Evolutionary conservation across 768 basidiomycete species (phyloP), one percentile per base, ranked within the genome.

Genomic region (Termitomyces sp.): DNA sequence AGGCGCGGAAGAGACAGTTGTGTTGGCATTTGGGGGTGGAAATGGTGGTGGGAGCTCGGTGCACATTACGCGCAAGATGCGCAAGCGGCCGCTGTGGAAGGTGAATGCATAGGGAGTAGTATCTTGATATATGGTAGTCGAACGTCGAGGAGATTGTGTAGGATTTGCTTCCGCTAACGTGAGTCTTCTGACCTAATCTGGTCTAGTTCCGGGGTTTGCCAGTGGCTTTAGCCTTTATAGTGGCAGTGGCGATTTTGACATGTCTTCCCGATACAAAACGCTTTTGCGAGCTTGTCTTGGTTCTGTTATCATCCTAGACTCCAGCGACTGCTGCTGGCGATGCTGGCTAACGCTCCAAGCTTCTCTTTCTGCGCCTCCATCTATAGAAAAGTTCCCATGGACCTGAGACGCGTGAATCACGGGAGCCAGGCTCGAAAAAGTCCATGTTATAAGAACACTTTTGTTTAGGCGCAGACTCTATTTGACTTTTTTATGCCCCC

Each of bases 1-100:
- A 60, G 85, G 88, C 56, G 85, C 84, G 59, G 90, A 91, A 71
- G 93, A 95, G 74, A 91, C 90, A n/a, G 93, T 95, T 43, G 93
- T 96, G 53, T 79, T 95, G 64, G 92, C 91, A 37, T 93, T 95
- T 74, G 90, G 90, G 57, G 88, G 85, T 60, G 79, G 78, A 64
- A 86, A 79, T 63, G 79, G 78, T 72, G 86, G 79, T 51, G 84
- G 81, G 57, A 92, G 86, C 66, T 84, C 88, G 55, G 91, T 95
- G 64, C 91, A 93, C 71, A 81, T 96, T 68, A 93, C 93, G 46
- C 84, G 92, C 63, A 94, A 95, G 75, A 77, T 88, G 78, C 88
- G 88, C 74, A 89, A 87, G 67, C 89, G 85, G 51, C 90, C 89
- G 55, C 81, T 94, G 67, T 91, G 84, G 77, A 86, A 83, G 67